Base-by-base conservation (phyloP, 164 flowering plant species). In the Tinospora cordifolia region DNA sequence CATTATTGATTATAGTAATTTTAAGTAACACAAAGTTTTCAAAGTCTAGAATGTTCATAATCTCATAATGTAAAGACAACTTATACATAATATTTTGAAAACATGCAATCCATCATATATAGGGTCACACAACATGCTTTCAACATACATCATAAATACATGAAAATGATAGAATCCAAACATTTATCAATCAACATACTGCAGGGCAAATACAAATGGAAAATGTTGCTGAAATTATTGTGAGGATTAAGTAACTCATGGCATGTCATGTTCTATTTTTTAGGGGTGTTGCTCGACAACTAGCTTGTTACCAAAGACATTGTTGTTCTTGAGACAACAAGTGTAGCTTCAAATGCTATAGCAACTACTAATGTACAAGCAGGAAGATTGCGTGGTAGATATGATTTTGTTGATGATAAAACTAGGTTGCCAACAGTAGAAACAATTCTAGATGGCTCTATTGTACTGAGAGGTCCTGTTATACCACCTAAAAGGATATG, bases 291-390 rank as follows among this genome's bases (percentile, higher is more conserved):
- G 79, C 87, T 95, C 39, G 99, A 95, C 81, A 98, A 95, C 76
- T 79, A 92, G 68, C 93, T 95, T 72, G 94, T 88, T 63, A 97
- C 98, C 75, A 98, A 95, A 85, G 99, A 95, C 75, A 81, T 87
- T 51, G 94, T 97, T 74, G 97, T 98, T 71, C 90, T 98, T 71
- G 99, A 95, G 78, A 95, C 97, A 25, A 91, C 97, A 58, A 76
- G 79, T 83, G 96, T 97, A 65, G 96, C 98, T 74, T 92, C 98
- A 77, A 92, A 85, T 83, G 99, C 99, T 34, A 97, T 96, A 49
- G 95, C 95, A 63, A 81, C 87, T 46, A 80, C 91, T 39, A 85
- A 83, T 82, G 77, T 80, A 40, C 92, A 80, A 77, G 79, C 85
- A 36, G 94, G 90, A 41, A 84, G 90, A 71, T 66, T 81, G 49